Evolutionary conservation across 768 basidiomycete genomes (phyloP).

Genomic region (Agrocybe chaxingu): DNA sequence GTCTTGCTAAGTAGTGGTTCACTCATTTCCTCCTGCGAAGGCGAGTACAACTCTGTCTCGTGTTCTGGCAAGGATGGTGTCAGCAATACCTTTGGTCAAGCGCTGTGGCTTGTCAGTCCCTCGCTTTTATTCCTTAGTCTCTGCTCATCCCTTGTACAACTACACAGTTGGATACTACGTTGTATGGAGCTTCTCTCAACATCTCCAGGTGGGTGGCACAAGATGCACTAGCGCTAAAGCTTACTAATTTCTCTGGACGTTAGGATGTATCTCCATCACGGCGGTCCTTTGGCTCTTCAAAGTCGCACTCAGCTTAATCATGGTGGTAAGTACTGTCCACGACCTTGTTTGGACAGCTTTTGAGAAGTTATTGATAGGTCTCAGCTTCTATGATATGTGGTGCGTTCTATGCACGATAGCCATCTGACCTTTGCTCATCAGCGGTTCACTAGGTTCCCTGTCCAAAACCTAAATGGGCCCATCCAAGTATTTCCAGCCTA

Average conservation of each 20-base stretch:
- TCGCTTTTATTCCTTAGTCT: neutral
- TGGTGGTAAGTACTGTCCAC: constrained; percentile 28
- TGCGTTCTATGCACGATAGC: constrained; percentile 11
- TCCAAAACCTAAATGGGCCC: constrained; percentile 44
- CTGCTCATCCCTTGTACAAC: neutral
- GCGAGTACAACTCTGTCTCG: constrained; percentile 55
- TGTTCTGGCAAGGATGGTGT: constrained; percentile 48
- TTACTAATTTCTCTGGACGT: neutral
- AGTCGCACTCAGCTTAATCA: constrained; percentile 48
- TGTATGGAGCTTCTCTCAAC: constrained; percentile 48
- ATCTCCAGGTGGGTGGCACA: constrained; percentile 35
- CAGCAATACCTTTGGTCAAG: constrained; percentile 54
- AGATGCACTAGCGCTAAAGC: neutral
- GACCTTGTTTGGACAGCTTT: neutral
- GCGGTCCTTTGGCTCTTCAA: constrained; percentile 48
- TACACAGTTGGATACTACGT: constrained; percentile 37
- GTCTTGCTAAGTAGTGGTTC: neutral
- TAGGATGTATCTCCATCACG: constrained; percentile 54
- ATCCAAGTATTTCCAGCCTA: constrained; percentile 53
- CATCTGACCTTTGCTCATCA: neutral
- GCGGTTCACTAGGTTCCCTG: constrained; percentile 36
- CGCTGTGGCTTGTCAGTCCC: constrained; percentile 42
- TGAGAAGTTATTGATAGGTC: constrained; percentile 16
- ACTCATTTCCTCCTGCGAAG: constrained; percentile 18
- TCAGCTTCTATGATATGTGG: constrained; percentile 49